A percentile compares a stretch with the other conserved stretches of the same genome.
phyloP scores from a whole-genome alignment of 2,329 filamentous ascomycete genomes.

The Aureobasidium sp. region DNA sequence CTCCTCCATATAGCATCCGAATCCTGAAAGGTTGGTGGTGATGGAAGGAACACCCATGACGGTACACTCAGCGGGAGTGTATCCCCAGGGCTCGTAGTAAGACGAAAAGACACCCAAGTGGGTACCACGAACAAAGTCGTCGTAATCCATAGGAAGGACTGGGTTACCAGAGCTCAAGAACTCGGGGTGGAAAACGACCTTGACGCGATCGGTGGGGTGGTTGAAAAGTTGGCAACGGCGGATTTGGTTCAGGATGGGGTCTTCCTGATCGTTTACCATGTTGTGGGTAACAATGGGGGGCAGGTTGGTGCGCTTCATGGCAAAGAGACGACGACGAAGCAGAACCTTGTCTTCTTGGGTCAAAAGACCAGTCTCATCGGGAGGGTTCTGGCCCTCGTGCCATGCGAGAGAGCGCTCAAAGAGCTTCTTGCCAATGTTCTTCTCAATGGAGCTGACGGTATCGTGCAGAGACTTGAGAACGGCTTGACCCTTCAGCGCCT shows the following conservation, averaged over 20 bases:
- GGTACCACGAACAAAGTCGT: conserved; percentile 95
- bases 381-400: conserved; percentile 89
- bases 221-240: conserved; percentile 96
- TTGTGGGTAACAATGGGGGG: conserved; percentile 98
- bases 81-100: conserved; percentile 99
- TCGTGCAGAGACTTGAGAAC: conserved; percentile 95
- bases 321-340: conserved; percentile 82
- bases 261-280: conserved; percentile 89
- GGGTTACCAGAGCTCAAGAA: conserved; percentile 95
- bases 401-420: conserved; percentile 92
- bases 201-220: conserved; percentile 87
- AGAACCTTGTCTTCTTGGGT: conserved; percentile 87
- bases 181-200: conserved; percentile 96
- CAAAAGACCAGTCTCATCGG: conserved; percentile 94
- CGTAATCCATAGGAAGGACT: conserved; percentile 90
- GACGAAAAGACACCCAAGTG: conserved; percentile 94
- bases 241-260: conserved; percentile 92
- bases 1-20: conserved; percentile 99
- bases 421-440: conserved; percentile 83
- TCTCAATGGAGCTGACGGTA: conserved; percentile 86
- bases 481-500: conserved; percentile 91
- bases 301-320: conserved; percentile 86
- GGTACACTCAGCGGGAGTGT: conserved; percentile 95
- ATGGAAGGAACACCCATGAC: conserved; percentile 99
- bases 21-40: conserved; percentile 94